A percentile compares a stretch with the other conserved stretches of the same genome.
phyloP scores from a whole-genome alignment of 2,329 filamentous ascomycete species.

The Hymenoscyphus fructigenus region DNA sequence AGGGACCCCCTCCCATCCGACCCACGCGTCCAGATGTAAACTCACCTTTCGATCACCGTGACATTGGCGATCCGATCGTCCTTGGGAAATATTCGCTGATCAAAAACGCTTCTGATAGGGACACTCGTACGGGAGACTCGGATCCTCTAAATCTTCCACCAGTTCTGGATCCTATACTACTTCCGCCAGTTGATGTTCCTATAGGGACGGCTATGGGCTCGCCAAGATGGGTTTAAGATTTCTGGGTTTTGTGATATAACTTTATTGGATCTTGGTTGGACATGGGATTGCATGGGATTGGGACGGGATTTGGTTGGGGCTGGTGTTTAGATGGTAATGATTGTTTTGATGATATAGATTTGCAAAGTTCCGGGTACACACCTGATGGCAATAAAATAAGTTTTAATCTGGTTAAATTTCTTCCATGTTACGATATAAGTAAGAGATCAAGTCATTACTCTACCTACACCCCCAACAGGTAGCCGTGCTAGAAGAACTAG shows the following conservation, averaged over 20 bases:
- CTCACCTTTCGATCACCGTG: slow-evolving; percentile 5
- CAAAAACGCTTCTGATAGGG: background rate
- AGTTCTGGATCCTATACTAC: background rate
- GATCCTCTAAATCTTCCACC: background rate
- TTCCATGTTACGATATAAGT: no score
- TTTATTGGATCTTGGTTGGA: no score
- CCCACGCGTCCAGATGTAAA: background rate
- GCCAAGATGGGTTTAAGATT: background rate
- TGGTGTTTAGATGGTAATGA: background rate
- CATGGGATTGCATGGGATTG: background rate
- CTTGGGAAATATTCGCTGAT: background rate
- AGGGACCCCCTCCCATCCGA: slow-evolving; percentile 5
- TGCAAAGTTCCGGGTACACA: slow-evolving; percentile 1
- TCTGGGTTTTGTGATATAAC: background rate
- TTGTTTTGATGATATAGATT: slow-evolving; percentile 1
- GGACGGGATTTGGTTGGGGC: background rate
- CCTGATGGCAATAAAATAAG: background rate
- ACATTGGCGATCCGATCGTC: background rate
- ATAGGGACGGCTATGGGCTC: background rate
- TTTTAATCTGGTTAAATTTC: background rate
- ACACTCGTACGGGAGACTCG: background rate
- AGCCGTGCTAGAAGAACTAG: no score
- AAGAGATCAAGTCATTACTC: no score
- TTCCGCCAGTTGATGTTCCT: background rate
- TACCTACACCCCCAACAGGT: no score